Evolutionary conservation across 1,139 yeast species (phyloP), one percentile per base, ranked within the genome.

Genomic region (Barnettozyma hawaiiensis): DNA sequence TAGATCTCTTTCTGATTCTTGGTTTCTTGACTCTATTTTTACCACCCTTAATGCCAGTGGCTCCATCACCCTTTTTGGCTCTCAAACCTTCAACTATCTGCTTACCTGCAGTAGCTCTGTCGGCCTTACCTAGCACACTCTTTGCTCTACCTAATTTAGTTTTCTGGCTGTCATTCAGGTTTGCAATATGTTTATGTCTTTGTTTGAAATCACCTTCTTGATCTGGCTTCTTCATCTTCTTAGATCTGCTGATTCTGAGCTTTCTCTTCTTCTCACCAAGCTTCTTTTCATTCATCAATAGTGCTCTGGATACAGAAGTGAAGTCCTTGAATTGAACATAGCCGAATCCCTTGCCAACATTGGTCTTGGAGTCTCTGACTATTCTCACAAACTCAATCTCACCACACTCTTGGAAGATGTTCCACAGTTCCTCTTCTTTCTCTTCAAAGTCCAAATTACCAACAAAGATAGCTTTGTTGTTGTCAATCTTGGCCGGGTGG

Each of bases 311-410:
- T 12, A 94, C 96, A 31, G 83, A 73, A 46, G 82, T 75, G 21
- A 90, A 68, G 63, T 90, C 96, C 49, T 73, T 76, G 67, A 90
- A 94, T 64, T 92, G 97, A 27, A 94, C 89, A 62, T 89, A 85
- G 5, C 96, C 98, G 68, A 94, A 90, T 5, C 99, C 99, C 66
- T 92, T 94, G 53, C 98, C 99, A 49, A 92, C 71, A 57, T 94
- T 92, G 23, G 97, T 92, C 65, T 86, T 86, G 16, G 95, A 67
- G 62, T 94, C 98, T 59, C 99, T 79, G 28, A 94, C 77, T 42
- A 94, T 74, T 61, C 99, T 77, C 21, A 90, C 97, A 49, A 86
- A 82, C 61, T 89, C 96, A 42, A 94, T 82, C 34, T 76, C 76
- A 37, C 87, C 89, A 52, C 82, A 72, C 18, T 69, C 65, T 3